These are phyloP conservation scores for Boletus pseudo-olivaceus DNA, from an alignment of 768 basidiomycete genomes.

Conservation along the genomic window DNA sequence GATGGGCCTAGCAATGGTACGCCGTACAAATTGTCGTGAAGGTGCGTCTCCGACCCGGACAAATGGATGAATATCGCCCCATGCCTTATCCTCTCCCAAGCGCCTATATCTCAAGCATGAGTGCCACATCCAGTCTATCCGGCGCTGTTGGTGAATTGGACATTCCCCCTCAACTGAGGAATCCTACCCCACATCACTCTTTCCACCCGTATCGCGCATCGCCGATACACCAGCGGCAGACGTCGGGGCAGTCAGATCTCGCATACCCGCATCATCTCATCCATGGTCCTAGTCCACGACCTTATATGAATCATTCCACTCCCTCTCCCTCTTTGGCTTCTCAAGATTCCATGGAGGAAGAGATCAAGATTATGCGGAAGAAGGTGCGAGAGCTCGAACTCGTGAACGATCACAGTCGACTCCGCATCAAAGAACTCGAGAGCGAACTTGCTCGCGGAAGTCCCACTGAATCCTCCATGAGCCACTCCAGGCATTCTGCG, in stretches of 20 bases:
- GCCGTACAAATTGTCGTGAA: conserved; percentile 28
- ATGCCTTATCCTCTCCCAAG: conserved; percentile 31
- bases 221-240: conserved; percentile 23
- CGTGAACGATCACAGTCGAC: conserved; percentile 48
- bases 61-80: conserved; percentile 38
- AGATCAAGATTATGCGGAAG: conserved; percentile 53
- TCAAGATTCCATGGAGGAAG: conserved; percentile 39
- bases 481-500: conserved; percentile 13
- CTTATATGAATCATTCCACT: conserved; percentile 17
- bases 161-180: conserved; percentile 34
- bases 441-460: conserved; percentile 37
- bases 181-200: conserved; percentile 26
- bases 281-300: conserved; percentile 17
- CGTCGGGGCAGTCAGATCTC: conserved; percentile 20
- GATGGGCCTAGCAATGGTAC: conserved; percentile 25
- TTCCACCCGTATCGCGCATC: conserved; percentile 26
- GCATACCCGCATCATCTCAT: conserved; percentile 16
- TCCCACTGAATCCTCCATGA: conserved; percentile 20
- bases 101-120: conserved; percentile 43
- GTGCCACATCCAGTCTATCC: conserved; percentile 46
- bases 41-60: conserved; percentile 36
- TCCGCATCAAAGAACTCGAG: conserved; percentile 48
- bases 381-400: conserved; percentile 63
- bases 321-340: conserved; percentile 11
- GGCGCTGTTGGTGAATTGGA: conserved; percentile 61